These are phyloP conservation scores for Coemansia sp. DNA, from an alignment of 192 early-diverging fungal genomes.

Conservation along the genomic window DNA sequence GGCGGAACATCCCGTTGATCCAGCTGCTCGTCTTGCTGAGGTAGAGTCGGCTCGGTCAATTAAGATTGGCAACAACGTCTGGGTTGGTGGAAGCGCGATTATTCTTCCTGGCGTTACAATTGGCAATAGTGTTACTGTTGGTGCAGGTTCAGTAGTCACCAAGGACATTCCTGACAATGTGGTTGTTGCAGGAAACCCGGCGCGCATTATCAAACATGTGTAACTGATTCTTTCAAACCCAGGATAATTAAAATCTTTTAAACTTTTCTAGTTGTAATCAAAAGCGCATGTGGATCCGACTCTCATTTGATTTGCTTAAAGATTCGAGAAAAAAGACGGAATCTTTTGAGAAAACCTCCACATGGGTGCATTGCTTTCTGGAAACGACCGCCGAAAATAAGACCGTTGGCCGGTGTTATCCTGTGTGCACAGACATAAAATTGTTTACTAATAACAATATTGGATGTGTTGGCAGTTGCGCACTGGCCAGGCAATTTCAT, in stretches of 20 bases:
- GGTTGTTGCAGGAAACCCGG: conserved; percentile 88
- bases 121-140: conserved; percentile 70
- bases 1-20: conserved; percentile 71
- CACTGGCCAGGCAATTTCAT: no score
- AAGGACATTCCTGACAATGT: conserved; percentile 77
- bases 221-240: neutral
- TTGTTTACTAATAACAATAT: no score
- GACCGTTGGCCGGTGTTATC: no score
- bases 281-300: no score
- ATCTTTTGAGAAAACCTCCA: no score
- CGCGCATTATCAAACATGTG: conserved; percentile 65
- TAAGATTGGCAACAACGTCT: conserved; percentile 81
- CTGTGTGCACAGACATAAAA: no score
- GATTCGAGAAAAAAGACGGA: no score
- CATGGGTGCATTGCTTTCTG: no score
- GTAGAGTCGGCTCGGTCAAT: conserved; percentile 27
- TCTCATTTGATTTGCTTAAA: no score
- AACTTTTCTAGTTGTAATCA: no score
- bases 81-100: conserved; percentile 80
- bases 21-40: conserved; percentile 22
- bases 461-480: no score
- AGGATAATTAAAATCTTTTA: neutral
- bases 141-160: conserved; percentile 84
- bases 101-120: conserved; percentile 87
- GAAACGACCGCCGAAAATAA: no score